Evolutionary conservation across 371 early-diverging fungal species (phyloP).

Genomic region (Mucor circinelloides): DNA sequence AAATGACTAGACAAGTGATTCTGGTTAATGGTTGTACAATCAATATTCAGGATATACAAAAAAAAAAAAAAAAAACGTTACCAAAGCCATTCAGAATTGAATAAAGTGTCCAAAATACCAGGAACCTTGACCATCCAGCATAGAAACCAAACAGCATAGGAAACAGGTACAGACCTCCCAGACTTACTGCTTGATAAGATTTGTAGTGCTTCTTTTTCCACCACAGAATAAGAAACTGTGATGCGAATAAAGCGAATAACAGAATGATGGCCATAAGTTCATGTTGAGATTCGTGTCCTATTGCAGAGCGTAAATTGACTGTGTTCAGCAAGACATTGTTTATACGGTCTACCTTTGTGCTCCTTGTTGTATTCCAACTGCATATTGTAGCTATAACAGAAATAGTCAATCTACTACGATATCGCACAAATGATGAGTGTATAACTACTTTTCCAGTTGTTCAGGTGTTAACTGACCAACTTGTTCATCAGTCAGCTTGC

Average conservation of each 20-base stretch:
- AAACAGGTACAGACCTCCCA: conserved; percentile 76
- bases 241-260: conserved; percentile 66
- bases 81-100: conserved; percentile 46
- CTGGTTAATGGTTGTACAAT: too few species aligned
- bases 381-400: conserved; percentile 30
- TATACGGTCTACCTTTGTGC: conserved; percentile 51
- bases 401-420: background rate
- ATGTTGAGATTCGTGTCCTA: conserved; percentile 73
- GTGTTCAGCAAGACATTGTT: too few species aligned
- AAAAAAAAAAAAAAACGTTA: too few species aligned
- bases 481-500: conserved; percentile 39
- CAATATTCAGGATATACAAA: conserved; percentile 14
- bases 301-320: background rate
- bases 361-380: conserved; percentile 43
- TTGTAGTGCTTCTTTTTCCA: conserved; percentile 81
- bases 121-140: conserved; percentile 53
- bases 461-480: conserved; percentile 29
- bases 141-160: conserved; percentile 57
- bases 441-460: conserved; percentile 38
- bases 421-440: background rate
- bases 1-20: conserved; percentile 40
- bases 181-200: conserved; percentile 76
- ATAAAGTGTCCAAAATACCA: conserved; percentile 46
- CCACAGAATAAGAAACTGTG: conserved; percentile 72
- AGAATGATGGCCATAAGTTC: conserved; percentile 81